Evolutionary conservation across 257 asterid genomes (phyloP).

Genomic region (Nyctanthes arbortristis): DNA sequence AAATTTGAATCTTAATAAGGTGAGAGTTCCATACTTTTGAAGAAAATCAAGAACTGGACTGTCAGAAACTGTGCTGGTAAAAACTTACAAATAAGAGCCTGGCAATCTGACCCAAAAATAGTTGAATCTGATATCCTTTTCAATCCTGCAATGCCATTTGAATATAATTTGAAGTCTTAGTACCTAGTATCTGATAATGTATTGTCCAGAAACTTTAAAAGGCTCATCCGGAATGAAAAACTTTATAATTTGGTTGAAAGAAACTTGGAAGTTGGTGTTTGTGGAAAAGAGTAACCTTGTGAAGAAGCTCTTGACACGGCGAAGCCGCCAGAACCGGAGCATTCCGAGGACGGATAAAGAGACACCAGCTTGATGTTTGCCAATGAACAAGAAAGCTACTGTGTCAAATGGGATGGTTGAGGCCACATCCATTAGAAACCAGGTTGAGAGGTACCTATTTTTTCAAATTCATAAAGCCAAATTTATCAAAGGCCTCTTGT

Average conservation of each 20-base stretch:
- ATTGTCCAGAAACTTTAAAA: too few relatives aligned
- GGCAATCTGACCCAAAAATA: conserved; percentile 91
- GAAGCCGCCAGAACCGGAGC: conserved; percentile 94
- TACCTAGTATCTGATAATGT: too few relatives aligned
- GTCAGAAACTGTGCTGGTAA: too few relatives aligned
- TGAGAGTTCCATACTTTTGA: too few relatives aligned
- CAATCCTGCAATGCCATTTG: conserved; percentile 56
- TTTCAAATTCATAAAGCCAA: not conserved
- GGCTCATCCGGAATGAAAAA: not conserved
- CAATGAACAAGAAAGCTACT: conserved; percentile 55
- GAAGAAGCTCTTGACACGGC: conserved; percentile 75
- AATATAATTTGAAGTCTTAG: not conserved
- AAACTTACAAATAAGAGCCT: conserved; percentile 86
- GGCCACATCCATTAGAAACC: conserved; percentile 93
- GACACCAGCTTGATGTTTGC: conserved; percentile 58
- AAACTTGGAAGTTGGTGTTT: not conserved
- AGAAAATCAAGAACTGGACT: not conserved
- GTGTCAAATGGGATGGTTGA: conserved; percentile 87
- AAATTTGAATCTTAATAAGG: too few relatives aligned
- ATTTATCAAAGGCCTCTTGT: not conserved
- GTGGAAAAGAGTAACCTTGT: conserved; percentile 50
- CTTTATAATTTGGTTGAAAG: not conserved
- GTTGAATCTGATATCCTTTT: conserved; percentile 90
- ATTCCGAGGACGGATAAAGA: conserved; percentile 72
- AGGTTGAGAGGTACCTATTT: conserved; percentile 74